phyloP scores from a whole-genome alignment of 2,329 filamentous ascomycete species.

The Ceratocystis smalleyi region DNA sequence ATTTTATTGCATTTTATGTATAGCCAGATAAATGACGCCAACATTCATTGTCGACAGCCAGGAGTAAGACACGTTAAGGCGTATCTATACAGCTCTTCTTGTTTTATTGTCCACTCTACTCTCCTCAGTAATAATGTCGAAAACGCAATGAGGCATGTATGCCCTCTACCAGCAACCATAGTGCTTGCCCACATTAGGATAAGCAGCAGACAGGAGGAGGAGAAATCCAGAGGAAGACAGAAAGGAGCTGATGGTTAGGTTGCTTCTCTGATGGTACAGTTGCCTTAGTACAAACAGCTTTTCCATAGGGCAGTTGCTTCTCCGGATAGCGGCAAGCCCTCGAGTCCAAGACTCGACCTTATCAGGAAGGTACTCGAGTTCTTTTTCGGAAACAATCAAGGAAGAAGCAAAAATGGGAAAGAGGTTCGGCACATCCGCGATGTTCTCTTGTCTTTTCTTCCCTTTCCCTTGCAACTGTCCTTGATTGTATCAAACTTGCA shows the following conservation, averaged over 20 bases:
- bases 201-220: not conserved
- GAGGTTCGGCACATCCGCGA: constrained; percentile 1
- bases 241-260: not conserved
- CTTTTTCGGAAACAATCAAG: not conserved
- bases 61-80: not conserved
- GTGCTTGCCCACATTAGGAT: not conserved
- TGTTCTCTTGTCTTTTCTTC: not conserved
- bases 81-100: not conserved
- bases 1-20: not conserved
- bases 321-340: constrained; percentile 4
- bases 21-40: not conserved
- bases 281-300: not conserved
- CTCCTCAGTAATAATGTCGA: not conserved
- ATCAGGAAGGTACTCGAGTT: not conserved
- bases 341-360: not conserved
- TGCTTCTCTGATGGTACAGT: not conserved
- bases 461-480: not conserved
- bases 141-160: not conserved
- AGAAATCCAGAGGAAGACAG: not conserved
- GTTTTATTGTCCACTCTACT: not conserved
- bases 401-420: not conserved
- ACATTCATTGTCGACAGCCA: not conserved
- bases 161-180: not conserved
- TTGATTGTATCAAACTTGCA: not conserved
- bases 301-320: not conserved